Percentiles rank a stretch among this genome's conserved stretches.
Conservation (phyloP, 495 filamentous ascomycete species). For the Aspergillus nanangensis region DNA sequence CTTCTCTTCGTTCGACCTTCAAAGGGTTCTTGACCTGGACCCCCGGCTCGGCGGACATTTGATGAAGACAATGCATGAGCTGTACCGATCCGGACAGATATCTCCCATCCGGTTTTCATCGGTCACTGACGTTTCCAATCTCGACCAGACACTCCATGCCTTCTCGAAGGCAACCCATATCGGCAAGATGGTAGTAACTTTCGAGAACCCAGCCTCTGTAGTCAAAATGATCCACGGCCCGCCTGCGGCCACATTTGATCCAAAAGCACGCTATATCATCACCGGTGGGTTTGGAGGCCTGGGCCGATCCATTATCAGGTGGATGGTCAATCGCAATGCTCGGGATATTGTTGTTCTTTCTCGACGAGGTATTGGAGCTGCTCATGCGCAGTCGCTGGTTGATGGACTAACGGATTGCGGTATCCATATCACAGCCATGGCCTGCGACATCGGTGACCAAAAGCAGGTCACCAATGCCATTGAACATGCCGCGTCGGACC, state of each 20-base stretch:
- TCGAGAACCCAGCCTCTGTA: background rate
- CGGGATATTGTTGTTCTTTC: background rate
- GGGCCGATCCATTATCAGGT: background rate
- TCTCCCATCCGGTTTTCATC: background rate
- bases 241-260: background rate
- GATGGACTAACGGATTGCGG: background rate
- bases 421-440: background rate
- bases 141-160: background rate
- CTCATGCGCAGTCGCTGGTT: background rate
- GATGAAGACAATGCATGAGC: background rate
- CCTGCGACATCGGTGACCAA: background rate
- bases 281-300: background rate
- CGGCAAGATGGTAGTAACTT: background rate
- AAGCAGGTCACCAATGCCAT: background rate
- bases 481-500: background rate
- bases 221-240: background rate
- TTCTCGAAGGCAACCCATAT: background rate
- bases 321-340: background rate
- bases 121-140: background rate
- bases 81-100: background rate
- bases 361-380: background rate
- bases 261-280: background rate
- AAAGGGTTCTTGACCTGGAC: background rate
- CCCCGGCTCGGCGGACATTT: background rate
- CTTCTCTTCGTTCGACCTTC: background rate